Evolutionary conservation across 2,329 filamentous ascomycete genomes (phyloP).

Genomic region (Berkeleyomyces rouxiae): DNA sequence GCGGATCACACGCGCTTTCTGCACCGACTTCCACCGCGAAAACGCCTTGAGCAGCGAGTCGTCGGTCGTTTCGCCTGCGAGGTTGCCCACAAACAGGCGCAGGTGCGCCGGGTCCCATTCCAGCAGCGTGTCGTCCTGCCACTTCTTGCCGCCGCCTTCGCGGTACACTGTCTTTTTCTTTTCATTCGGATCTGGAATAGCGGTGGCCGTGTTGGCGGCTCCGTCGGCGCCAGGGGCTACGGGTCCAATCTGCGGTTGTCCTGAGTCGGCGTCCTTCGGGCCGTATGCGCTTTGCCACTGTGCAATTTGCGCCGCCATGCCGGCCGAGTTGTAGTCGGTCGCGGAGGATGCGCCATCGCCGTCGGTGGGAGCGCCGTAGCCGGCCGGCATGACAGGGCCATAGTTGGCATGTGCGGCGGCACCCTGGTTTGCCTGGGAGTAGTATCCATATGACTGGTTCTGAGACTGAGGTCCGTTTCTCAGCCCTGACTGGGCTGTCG

Average conservation of each 20-base stretch:
- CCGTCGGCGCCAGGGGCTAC: constrained; percentile 27
- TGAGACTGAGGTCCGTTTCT: neutral
- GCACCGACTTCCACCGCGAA: constrained; percentile 67
- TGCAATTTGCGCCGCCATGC: constrained; percentile 80
- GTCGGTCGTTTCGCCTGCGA: constrained; percentile 93
- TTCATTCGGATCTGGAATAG: constrained; percentile 23
- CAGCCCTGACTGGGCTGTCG: constrained; percentile 12
- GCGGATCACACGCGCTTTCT: constrained; percentile 83
- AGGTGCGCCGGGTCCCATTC: constrained; percentile 95
- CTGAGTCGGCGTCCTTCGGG: constrained; percentile 36
- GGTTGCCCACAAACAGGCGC: constrained; percentile 87
- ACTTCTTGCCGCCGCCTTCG: constrained; percentile 77
- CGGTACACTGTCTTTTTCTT: constrained; percentile 78
- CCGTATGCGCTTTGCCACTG: constrained; percentile 89
- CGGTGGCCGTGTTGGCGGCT: constrained; percentile 19
- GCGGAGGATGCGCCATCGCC: constrained; percentile 19
- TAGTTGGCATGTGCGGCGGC: constrained; percentile 13
- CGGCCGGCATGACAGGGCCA: neutral
- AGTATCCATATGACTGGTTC: neutral
- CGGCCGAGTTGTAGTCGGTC: constrained; percentile 44
- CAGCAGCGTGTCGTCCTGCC: constrained; percentile 74
- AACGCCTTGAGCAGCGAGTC: constrained; percentile 93
- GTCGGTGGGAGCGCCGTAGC: neutral
- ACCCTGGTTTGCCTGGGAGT: constrained; percentile 14
- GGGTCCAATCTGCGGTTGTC: constrained; percentile 19